Evolutionary conservation across 2,329 filamentous ascomycete species (phyloP).

Genomic region (Cordyceps cateniannulata): DNA sequence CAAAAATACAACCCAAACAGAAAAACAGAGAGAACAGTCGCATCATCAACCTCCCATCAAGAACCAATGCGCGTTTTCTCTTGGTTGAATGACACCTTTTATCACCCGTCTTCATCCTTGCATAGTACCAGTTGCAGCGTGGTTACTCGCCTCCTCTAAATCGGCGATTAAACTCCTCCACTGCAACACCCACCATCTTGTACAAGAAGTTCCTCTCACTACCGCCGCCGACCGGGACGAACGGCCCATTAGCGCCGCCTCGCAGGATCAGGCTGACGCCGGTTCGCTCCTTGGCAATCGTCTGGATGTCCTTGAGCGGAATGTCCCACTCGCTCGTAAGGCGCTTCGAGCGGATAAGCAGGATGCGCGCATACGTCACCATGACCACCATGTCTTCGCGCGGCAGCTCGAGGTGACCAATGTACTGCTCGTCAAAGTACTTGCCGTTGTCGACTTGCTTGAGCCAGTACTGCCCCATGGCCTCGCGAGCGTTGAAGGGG

Average conservation of each 20-base stretch:
- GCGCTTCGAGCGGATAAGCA: conserved; percentile 82
- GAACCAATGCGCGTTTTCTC: neutral
- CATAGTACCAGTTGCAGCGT: neutral
- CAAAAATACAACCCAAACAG: neutral
- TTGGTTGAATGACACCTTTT: neutral
- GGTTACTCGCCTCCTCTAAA: conserved; percentile 38
- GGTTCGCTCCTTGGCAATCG: conserved; percentile 92
- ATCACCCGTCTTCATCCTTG: neutral
- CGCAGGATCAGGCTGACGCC: conserved; percentile 84
- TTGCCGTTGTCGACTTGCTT: conserved; percentile 97
- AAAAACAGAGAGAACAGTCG: neutral
- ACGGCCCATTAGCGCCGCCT: conserved; percentile 88
- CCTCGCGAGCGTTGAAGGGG: conserved; percentile 90
- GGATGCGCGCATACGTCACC: conserved; percentile 80
- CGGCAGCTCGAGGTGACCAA: conserved; percentile 89
- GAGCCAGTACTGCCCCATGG: conserved; percentile 95
- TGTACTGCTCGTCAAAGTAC: conserved; percentile 96
- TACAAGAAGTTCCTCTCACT: conserved; percentile 59
- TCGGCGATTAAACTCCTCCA: conserved; percentile 60
- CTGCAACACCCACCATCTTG: conserved; percentile 58
- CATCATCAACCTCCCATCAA: neutral
- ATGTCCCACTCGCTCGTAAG: conserved; percentile 94
- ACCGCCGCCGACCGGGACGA: conserved; percentile 90
- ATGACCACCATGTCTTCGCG: conserved; percentile 84
- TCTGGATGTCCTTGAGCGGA: conserved; percentile 90